Evolutionary conservation across 176 grass and related monocot species (phyloP).

Genomic region (Triticum urartu): DNA sequence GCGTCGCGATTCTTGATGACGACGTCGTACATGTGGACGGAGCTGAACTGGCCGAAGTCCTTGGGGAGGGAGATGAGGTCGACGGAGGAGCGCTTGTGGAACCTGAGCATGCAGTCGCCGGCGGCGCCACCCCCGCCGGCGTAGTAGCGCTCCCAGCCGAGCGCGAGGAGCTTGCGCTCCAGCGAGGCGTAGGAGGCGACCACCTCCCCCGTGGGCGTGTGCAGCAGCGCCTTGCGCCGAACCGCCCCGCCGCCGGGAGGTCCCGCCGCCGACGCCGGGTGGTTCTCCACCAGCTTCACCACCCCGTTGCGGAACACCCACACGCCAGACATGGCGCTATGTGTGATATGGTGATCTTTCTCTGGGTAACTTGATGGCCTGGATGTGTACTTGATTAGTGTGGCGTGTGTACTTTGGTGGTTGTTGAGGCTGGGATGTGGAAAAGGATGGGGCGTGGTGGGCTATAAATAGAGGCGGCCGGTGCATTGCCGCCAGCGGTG

Average conservation of each 20-base stretch:
- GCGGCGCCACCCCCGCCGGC: neutral
- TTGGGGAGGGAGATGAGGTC: slow-evolving; percentile 95
- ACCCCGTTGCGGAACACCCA: slow-evolving; percentile 97
- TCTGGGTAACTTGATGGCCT: neutral
- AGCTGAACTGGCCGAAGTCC: slow-evolving; percentile 64
- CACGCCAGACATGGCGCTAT: slow-evolving; percentile 62
- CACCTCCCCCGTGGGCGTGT: slow-evolving; percentile 67
- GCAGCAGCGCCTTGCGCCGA: slow-evolving; percentile 68
- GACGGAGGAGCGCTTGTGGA: slow-evolving; percentile 78
- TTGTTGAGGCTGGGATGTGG: slow-evolving; percentile 16
- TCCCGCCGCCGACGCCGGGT: slow-evolving; percentile 1
- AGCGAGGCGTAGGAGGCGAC: slow-evolving; percentile 66
- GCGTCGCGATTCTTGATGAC: slow-evolving; percentile 85
- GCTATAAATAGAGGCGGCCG: slow-evolving; percentile 23
- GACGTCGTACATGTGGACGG: slow-evolving; percentile 97
- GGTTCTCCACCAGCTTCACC: slow-evolving; percentile 73
- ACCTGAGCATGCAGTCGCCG: slow-evolving; percentile 52
- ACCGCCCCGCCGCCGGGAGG: neutral
- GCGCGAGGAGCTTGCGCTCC: slow-evolving; percentile 61
- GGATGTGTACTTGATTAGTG: neutral
- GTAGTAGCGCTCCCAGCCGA: slow-evolving; percentile 91
- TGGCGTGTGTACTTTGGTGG: neutral
- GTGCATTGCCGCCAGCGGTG: neutral
- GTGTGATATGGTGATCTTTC: neutral
- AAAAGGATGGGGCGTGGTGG: neutral